A percentile compares a stretch with the other conserved stretches of the same genome.
These are phyloP conservation scores for Balamuthia mandrillaris DNA, from an alignment of 208 protist species.

Conservation along the genomic window DNA sequence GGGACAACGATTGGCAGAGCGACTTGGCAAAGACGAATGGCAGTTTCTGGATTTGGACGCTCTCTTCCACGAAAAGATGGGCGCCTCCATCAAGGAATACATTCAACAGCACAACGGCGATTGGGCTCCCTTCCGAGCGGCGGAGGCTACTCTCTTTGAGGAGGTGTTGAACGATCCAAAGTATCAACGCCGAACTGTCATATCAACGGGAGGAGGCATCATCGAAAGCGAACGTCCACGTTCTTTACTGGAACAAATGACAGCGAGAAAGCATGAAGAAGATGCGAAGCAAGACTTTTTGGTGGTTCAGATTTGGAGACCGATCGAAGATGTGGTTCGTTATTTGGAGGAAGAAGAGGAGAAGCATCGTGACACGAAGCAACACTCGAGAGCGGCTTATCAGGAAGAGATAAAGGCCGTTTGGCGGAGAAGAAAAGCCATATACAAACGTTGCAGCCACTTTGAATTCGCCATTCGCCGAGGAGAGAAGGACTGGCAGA, in stretches of 20 bases:
- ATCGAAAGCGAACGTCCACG: constrained; percentile 58
- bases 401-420: constrained; percentile 7
- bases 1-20: constrained; percentile 43
- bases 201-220: constrained; percentile 70
- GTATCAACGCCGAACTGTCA: constrained; percentile 12
- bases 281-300: neutral
- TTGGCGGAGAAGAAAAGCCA: constrained; percentile 2
- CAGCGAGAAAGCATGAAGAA: neutral
- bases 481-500: constrained; percentile 17
- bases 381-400: constrained; percentile 3
- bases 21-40: no score
- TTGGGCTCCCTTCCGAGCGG: constrained; percentile 62
- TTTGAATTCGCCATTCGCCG: constrained; percentile 38
- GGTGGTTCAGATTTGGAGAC: constrained; percentile 26
- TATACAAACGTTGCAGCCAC: neutral
- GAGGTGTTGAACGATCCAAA: constrained; percentile 20
- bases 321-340: constrained; percentile 26
- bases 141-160: constrained; percentile 54
- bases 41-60: constrained; percentile 71
- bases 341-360: constrained; percentile 25
- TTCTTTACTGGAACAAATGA: neutral
- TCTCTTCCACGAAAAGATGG: constrained; percentile 41
- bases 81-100: constrained; percentile 39
- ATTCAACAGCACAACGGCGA: constrained; percentile 51
- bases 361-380: no score